Conservation (phyloP, 1,139 yeast species). For the Scheffersomyces cryptocercus region DNA sequence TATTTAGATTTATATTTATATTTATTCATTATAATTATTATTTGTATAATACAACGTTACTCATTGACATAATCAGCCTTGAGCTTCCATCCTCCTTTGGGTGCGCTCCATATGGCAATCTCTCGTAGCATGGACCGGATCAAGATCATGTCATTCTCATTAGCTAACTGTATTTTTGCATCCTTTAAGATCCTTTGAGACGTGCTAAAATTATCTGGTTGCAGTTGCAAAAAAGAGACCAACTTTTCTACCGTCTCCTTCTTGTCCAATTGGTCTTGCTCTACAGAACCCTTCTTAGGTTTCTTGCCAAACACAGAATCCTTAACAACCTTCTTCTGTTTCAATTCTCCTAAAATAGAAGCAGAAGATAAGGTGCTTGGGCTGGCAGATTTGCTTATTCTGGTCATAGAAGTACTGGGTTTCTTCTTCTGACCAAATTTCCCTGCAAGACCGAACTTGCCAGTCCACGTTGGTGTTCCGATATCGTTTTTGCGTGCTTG, state of each 20-base stretch:
- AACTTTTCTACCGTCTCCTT: constrained; percentile 38
- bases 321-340: constrained; percentile 13
- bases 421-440: constrained; percentile 30
- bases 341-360: constrained; percentile 36
- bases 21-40: background rate
- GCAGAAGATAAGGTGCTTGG: constrained; percentile 20
- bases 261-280: constrained; percentile 15
- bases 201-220: constrained; percentile 46
- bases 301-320: constrained; percentile 11
- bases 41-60: too few species aligned
- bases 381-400: constrained; percentile 1
- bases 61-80: constrained; percentile 49
- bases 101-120: constrained; percentile 68
- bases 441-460: constrained; percentile 86
- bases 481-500: constrained; percentile 62
- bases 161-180: constrained; percentile 46
- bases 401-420: background rate
- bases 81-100: constrained; percentile 61
- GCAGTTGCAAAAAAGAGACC: constrained; percentile 30
- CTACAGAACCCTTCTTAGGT: constrained; percentile 17
- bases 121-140: constrained; percentile 69
- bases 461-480: constrained; percentile 97
- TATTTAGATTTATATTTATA: too few species aligned
- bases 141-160: constrained; percentile 59
- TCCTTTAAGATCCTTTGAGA: constrained; percentile 60